Evolutionary conservation across 148 eudicot genomes (phyloP).

Genomic region (Bassia scoparia): DNA sequence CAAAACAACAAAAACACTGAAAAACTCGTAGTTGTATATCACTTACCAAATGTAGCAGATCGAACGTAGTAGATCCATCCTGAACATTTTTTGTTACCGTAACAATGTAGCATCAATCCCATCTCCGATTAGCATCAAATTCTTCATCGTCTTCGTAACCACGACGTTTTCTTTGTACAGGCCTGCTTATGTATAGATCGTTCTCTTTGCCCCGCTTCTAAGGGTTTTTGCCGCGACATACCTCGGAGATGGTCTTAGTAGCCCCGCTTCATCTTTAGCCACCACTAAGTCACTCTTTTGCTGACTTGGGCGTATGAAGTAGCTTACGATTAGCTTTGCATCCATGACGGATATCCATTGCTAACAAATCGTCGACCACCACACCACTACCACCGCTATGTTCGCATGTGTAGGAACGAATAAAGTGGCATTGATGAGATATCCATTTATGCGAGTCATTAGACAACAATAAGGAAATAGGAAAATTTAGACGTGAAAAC

Average conservation of each 20-base stretch:
- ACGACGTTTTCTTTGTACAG: conserved; percentile 50
- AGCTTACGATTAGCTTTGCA: conserved; percentile 32
- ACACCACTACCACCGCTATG: not conserved
- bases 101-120: conserved; percentile 59
- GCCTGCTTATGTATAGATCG: conserved; percentile 50
- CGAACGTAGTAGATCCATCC: conserved; percentile 49
- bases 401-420: not conserved
- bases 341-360: conserved; percentile 46
- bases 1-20: not conserved
- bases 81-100: conserved; percentile 34
- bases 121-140: conserved; percentile 63
- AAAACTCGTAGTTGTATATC: not conserved
- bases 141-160: conserved; percentile 39
- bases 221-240: conserved; percentile 27
- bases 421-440: conserved; percentile 7
- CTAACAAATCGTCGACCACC: conserved; percentile 30
- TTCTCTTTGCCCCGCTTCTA: conserved; percentile 32
- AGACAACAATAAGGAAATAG: conserved; percentile 40
- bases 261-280: conserved; percentile 53
- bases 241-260: conserved; percentile 48
- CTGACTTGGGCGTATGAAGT: conserved; percentile 24
- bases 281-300: conserved; percentile 43
- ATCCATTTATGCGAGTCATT: conserved; percentile 50
- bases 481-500: conserved; percentile 23
- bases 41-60: conserved; percentile 59